Evolutionary conservation across 768 basidiomycete species (phyloP), one percentile per base, ranked within the genome.

Genomic region (Boletus fagicola): DNA sequence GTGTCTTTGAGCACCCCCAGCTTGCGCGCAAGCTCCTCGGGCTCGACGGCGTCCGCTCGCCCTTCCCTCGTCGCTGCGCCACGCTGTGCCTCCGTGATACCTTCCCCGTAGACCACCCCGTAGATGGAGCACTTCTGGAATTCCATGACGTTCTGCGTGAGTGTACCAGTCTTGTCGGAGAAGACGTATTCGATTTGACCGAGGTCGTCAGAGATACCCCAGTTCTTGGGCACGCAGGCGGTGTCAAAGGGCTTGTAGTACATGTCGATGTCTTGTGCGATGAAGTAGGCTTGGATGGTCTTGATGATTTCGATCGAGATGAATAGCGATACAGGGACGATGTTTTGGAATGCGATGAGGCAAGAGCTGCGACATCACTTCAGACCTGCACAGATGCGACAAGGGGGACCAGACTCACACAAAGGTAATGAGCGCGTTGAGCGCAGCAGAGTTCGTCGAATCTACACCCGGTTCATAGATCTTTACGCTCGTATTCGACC

Each of bases 251-350:
- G 84, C 57, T 82, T 77, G 75, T 97, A 97, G 77, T 93, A 97
- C 93, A 98, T 95, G 72, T 98, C 95, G 62, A 94, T 66, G 68
- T 98, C 95, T 71, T 96, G 93, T 9, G 89, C 90, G 68, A 97
- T 98, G 77, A 97, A 96, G 76, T 84, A 96, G 3, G 95, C 95
- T 70, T 97, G 95, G 55, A 96, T 92, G 2, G 95, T 97, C 78
- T 97, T 97, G 78, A 97, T 94, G 62, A 97, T 91, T 76, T 98
- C 95, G 68, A 97, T 94, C 48, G 95, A 95, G 69, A 98, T 97
- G 78, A 96, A 96, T 24, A 98, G 82, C 4, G 94, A 94, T 56
- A 97, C 88, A 24, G 95, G 95, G 15, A 98, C 89, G 69, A 97
- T 95, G 73, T 98, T 98, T 75, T 98, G 95, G 79, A 98, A 98